Evolutionary conservation across 257 asterid species (phyloP), one percentile per base, ranked within the genome.

Genomic region (Euphrasia confusa): DNA sequence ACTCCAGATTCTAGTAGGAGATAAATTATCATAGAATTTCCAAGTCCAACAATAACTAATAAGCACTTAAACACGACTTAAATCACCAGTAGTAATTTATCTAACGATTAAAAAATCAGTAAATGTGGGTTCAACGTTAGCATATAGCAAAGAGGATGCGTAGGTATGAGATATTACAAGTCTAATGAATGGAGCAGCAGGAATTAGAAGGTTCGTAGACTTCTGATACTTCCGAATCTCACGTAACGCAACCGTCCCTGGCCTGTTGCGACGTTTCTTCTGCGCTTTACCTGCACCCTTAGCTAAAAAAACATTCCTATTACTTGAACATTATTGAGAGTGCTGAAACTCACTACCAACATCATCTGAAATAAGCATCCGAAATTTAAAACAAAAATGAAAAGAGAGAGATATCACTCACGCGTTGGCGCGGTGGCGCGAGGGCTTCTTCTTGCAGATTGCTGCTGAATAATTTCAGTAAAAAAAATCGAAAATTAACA

Each of bases 181-280:
- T 76, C 96, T 76, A 26, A 85, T 72, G 72, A 88, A 88, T 18
- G 95, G 89, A 54, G 89, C 88, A 69, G 81, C 87, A 7, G 89
- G 95, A 62, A 86, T 74, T 7, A 86, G 70, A 68, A 81, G 95
- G 21, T 63, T 24, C 66, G 68, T 59, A 3, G 83, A 69, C 75
- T 78, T 83, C 73, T 86, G 95, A 40, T 75, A 81, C 68, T 73
- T 80, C 65, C 85, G 79, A 32, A 86, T 86, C 78, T 86, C 91
- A 10, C 87, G 83, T 24, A 86, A 74, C 15, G 95, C 91, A 32
- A 64, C 82, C 3, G 88, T 68, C 44, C 96, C 95, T 0, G 86
- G 86, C 77, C 75, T 85, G 60, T 66, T 68, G 42, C 96, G 78
- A 17, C 72, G 45, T 64, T 72, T 79, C 68, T 67, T 77, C 68